Conservation (phyloP, 2,329 filamentous ascomycete genomes). For the Exutisphaerella laricina region DNA sequence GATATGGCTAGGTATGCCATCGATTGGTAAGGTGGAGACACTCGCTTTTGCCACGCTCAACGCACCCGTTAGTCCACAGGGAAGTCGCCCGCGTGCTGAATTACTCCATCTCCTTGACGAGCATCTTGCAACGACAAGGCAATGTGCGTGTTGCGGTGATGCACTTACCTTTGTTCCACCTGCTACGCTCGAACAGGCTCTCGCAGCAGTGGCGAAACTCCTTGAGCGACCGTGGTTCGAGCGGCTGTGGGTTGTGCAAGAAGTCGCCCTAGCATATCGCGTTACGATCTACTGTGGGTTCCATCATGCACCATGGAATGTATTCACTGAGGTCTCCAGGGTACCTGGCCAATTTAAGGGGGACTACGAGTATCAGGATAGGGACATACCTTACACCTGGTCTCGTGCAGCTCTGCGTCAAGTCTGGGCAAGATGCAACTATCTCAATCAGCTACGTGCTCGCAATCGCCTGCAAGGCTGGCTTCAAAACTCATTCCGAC, state of each 20-base stretch:
- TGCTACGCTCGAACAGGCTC: neutral
- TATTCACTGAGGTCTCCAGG: constrained; percentile 7
- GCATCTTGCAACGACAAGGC: neutral
- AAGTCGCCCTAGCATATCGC: constrained; percentile 4
- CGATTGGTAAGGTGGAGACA: constrained; percentile 4
- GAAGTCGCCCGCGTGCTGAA: constrained; percentile 1
- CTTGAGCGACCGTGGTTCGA: constrained; percentile 7
- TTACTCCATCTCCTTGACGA: constrained; percentile 2
- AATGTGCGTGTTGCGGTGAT: constrained; percentile 5
- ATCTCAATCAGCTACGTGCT: constrained; percentile 9
- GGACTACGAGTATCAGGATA: neutral
- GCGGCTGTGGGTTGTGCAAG: constrained; percentile 12
- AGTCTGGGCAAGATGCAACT: constrained; percentile 10
- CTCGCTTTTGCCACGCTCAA: constrained; percentile 3
- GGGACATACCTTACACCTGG: neutral
- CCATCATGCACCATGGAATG: constrained; percentile 6
- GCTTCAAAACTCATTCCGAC: constrained; percentile 4
- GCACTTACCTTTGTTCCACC: neutral
- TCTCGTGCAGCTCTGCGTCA: constrained; percentile 5
- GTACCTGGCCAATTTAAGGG: constrained; percentile 6
- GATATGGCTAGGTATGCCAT: constrained; percentile 11
- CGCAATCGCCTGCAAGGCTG: neutral
- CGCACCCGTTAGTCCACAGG: constrained; percentile 1
- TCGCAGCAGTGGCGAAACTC: constrained; percentile 9
- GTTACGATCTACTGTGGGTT: constrained; percentile 5